phyloP scores from a whole-genome alignment of 164 flowering plant species.

The Chimonanthus praecox region DNA sequence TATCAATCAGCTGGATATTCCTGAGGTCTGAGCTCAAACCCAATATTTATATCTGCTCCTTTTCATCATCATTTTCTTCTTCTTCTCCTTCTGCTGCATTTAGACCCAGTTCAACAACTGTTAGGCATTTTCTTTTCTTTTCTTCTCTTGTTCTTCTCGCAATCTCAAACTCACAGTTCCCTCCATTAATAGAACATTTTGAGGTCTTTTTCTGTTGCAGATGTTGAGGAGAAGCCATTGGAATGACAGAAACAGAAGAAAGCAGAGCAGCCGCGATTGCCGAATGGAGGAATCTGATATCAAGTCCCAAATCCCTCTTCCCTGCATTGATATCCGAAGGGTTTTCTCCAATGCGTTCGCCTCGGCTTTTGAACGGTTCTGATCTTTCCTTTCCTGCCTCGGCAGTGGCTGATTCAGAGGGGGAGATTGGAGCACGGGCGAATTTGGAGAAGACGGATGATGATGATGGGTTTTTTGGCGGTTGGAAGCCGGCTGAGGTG shows the following conservation, averaged over 20 bases:
- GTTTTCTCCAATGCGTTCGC: conserved; percentile 7
- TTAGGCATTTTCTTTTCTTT: background rate
- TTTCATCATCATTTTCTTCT: background rate
- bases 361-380: conserved; percentile 9
- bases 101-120: background rate
- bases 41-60: too few relatives aligned
- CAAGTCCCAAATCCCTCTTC: conserved; percentile 17
- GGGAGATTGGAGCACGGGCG: background rate
- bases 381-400: background rate
- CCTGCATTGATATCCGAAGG: conserved; percentile 11
- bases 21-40: background rate
- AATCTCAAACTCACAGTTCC: background rate
- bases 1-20: background rate
- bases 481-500: conserved; percentile 10
- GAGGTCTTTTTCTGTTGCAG: background rate
- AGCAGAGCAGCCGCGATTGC: conserved; percentile 2
- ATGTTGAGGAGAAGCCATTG: background rate
- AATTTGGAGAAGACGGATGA: background rate
- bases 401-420: background rate
- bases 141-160: background rate
- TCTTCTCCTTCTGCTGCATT: background rate
- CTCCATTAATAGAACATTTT: background rate
- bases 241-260: conserved; percentile 21
- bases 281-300: conserved; percentile 18
- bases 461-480: conserved; percentile 7